Evolutionary conservation across 176 grass and related monocot genomes (phyloP).

Genomic region (Calamus simplicifolius): DNA sequence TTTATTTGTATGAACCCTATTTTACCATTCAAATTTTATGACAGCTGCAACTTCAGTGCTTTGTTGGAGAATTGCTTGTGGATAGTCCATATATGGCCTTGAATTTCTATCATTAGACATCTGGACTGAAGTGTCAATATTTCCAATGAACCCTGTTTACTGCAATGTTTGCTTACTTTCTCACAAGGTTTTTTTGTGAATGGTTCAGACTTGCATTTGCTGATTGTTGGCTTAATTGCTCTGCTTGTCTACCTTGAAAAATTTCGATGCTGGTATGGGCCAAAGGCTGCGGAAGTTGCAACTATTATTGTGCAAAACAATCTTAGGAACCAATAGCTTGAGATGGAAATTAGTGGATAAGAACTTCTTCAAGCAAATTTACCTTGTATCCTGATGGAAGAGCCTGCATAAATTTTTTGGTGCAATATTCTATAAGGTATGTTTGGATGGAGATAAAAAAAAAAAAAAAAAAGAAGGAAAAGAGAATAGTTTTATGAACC

Average conservation of each 20-base stretch:
- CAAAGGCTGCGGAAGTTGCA: constrained; percentile 84
- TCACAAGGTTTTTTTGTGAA: constrained; percentile 5
- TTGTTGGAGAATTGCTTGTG: no score
- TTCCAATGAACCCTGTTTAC: not conserved
- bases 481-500: no score
- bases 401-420: constrained; percentile 73
- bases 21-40: no score
- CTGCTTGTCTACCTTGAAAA: constrained; percentile 67
- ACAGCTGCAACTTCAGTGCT: no score
- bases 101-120: no score
- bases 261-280: constrained; percentile 64
- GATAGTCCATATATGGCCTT: no score
- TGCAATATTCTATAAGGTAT: constrained; percentile 65
- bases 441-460: no score
- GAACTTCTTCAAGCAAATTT: constrained; percentile 75
- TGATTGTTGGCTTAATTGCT: constrained; percentile 79
- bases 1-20: no score
- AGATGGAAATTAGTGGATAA: constrained; percentile 89
- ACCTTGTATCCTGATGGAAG: constrained; percentile 69
- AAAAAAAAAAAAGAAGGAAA: no score
- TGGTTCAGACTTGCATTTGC: constrained; percentile 66
- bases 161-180: not conserved
- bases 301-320: constrained; percentile 93
- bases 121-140: no score
- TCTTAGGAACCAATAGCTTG: constrained; percentile 73